These are phyloP conservation scores for Lasiosphaeris hirsuta DNA, from an alignment of 495 filamentous ascomycete genomes.

Conservation along the genomic window DNA sequence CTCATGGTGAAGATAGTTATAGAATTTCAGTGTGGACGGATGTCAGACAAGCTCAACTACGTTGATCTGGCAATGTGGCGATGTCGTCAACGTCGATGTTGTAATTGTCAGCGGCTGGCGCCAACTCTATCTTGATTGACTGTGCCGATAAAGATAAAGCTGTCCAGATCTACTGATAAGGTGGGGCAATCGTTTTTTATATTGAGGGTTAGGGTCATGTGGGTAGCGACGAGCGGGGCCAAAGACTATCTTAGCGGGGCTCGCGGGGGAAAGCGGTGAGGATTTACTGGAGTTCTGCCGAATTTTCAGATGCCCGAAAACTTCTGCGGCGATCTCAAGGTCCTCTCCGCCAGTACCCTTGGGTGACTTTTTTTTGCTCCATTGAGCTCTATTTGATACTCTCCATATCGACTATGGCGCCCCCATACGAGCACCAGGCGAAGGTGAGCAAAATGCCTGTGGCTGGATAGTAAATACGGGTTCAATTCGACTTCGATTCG, in stretches of 20 bases:
- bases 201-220: conserved; percentile 5
- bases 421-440: conserved; percentile 20
- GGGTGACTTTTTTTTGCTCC: background rate
- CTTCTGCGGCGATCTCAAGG: background rate
- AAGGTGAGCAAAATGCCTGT: conserved; percentile 19
- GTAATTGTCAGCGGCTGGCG: background rate
- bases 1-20: conserved; percentile 21
- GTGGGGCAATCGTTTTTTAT: background rate
- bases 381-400: background rate
- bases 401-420: conserved; percentile 6
- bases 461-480: background rate
- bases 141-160: conserved; percentile 14
- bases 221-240: no score
- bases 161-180: background rate
- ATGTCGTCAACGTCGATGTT: background rate
- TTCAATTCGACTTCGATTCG: background rate
- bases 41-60: background rate
- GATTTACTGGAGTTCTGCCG: conserved; percentile 9
- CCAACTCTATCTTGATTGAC: background rate
- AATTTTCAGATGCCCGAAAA: background rate
- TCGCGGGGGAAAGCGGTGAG: conserved; percentile 4
- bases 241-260: background rate
- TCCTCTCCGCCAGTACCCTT: background rate
- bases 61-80: background rate
- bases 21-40: background rate